Evolutionary conservation across 208 protist species (phyloP).

Genomic region (Crithidia bombi): DNA sequence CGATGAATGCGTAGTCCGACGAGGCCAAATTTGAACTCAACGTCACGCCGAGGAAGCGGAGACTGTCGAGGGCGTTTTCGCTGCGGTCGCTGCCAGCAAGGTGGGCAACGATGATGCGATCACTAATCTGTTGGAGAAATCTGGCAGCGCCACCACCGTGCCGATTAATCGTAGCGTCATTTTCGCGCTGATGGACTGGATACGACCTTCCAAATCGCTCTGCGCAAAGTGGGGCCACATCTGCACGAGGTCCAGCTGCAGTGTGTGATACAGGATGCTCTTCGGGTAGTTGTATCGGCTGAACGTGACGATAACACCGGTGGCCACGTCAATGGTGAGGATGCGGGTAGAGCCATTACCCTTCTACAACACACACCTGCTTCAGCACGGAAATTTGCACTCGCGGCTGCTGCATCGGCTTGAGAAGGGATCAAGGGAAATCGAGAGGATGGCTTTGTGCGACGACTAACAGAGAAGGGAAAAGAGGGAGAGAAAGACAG

Average conservation of each 20-base stretch:
- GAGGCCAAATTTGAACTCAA: too few species aligned
- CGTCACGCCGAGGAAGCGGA: not conserved
- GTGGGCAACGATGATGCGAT: too few species aligned
- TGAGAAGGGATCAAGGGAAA: not conserved
- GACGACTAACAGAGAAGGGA: not conserved
- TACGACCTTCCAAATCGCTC: constrained; percentile 1
- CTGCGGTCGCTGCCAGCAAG: not conserved
- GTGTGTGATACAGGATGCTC: constrained; percentile 8
- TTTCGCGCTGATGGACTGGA: constrained; percentile 6
- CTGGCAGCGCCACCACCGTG: constrained; percentile 4
- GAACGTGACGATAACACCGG: constrained; percentile 1
- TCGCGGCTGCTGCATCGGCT: not conserved
- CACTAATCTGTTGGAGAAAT: not conserved
- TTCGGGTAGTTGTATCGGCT: constrained; percentile 8
- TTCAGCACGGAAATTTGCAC: constrained; percentile 17
- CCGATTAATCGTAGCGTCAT: constrained; percentile 16
- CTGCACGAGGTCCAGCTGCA: constrained; percentile 13
- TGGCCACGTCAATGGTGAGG: constrained; percentile 19
- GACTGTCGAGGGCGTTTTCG: not conserved
- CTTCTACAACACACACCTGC: constrained; percentile 10
- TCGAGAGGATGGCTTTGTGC: not conserved
- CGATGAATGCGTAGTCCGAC: not conserved
- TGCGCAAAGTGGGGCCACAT: constrained; percentile 19
- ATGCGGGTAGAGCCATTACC: constrained; percentile 15
- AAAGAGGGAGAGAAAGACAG: not conserved